Evolutionary conservation across 257 asterid species (phyloP), one percentile per base, ranked within the genome.

Genomic region (Avicennia marina): DNA sequence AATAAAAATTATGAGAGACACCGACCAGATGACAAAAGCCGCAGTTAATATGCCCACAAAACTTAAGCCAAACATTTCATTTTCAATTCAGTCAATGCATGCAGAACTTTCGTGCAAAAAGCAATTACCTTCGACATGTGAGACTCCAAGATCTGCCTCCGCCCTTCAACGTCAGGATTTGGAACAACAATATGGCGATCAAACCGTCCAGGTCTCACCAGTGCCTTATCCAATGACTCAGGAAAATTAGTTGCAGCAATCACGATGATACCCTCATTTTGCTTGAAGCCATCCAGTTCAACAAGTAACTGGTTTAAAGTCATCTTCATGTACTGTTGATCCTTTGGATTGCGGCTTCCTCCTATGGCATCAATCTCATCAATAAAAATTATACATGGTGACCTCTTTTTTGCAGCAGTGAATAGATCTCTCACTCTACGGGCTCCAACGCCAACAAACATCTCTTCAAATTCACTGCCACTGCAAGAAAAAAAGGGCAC

Each of bases 391-490:
- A 88, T 91, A 52, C 96, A 91, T 0, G 98, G 98, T 7, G 95
- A 91, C 63, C 82, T 80, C 83, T 91, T 91, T 73, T 91, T 91
- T 25, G 96, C 98, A 55, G 98, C 95, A 39, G 93, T 71, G 64
- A 91, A 91, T 27, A 91, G 93, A 69, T 83, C 94, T 71, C 98
- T 74, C 73, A 91, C 98, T 72, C 98, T 79, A 15, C 95, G 88
- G 45, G 98, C 96, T 43, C 98, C 98, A 48, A 91, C 98, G 64
- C 98, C 98, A 40, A 91, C 96, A 80, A 85, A 87, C 98, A 88
- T 85, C 69, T 91, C 98, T 63, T 91, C 98, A 53, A 91, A 91
- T 62, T 91, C 96, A 80, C 96, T 91, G 44, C 98, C 98, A 56
- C 98, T 91, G 80, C 96, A 85, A 21, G 95, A 88, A 57, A 85